Evolutionary conservation across 176 grass and related monocot species (phyloP), one percentile per base, ranked within the genome.

Genomic region (Eleusine coracana): DNA sequence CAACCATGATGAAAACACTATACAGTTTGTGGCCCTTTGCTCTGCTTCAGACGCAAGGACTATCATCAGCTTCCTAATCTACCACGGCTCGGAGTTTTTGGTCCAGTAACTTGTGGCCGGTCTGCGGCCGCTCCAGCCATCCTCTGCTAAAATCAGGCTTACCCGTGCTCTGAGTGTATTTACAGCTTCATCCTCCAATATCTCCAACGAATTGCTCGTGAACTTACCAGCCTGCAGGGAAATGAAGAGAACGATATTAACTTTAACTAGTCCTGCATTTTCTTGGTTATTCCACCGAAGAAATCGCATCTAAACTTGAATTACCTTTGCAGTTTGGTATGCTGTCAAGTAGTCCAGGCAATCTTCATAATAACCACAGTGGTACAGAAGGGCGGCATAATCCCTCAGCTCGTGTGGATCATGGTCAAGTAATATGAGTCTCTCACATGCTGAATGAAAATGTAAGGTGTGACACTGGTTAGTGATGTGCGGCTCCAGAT

Each of bases 311-410:
- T 56, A 82, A 76, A 75, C 20, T 48, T 49, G 37, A 50, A 17
- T 73, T 78, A 90, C 88, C 88, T 41, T 82, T n/a, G 79, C 79
- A 68, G 51, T 85, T 80, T 95, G 78, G 52, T 82, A 98, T 5
- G 54, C 60, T 48, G 76, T 83, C 72, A 98, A 84, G 81, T 86
- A 95, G 55, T 93, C 60, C 49, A 91, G 79, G 66, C 92, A 95
- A 76, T 91, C 92, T 93, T 93, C 48, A 39, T 93, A 95, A 77
- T 93, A 90, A 6, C 90, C 96, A 46, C 90, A 93, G 75, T 98
- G 96, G 76, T 98, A 98, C 14, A 98, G 76, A 88, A 98, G 90
- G 29, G 79, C 85, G 1, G 92, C 92, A 63, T 98, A 98, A 56
- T 95, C 96, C 77, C 92, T 95, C 66, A 98, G 82, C 76, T 95